These are phyloP conservation scores for Lasiodiplodia sp. DNA, from an alignment of 2,329 filamentous ascomycete species.

Conservation along the genomic window DNA sequence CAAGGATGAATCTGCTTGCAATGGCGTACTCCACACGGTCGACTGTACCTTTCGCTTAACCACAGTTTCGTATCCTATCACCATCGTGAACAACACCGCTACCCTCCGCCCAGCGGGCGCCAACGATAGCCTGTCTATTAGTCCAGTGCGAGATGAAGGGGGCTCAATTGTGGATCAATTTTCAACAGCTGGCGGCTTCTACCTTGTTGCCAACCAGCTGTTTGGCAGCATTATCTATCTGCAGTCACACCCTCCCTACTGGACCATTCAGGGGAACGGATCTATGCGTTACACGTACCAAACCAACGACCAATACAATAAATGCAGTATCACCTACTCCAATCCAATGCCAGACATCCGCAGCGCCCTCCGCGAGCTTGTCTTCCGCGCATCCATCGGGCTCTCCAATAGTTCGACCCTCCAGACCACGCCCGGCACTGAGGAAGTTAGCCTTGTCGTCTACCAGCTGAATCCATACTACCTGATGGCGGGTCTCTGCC, in stretches of 20 bases:
- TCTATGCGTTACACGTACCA: neutral
- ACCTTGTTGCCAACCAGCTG: no score
- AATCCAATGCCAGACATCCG: neutral
- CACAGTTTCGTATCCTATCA: no score
- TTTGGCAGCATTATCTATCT: no score
- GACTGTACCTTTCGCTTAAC: no score
- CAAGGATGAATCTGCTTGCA: no score
- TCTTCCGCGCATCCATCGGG: neutral
- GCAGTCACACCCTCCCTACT: neutral
- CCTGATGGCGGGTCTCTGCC: slow-evolving; percentile 32
- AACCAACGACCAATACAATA: neutral
- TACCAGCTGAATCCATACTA: slow-evolving; percentile 29
- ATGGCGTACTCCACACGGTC: no score
- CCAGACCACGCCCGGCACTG: neutral
- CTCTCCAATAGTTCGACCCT: neutral
- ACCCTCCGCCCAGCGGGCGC: no score
- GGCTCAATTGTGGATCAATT: no score
- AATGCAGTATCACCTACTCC: neutral
- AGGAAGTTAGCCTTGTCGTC: slow-evolving; percentile 19
- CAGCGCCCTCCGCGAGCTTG: neutral
- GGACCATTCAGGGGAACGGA: neutral
- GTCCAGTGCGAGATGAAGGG: no score
- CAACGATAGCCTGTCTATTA: no score
- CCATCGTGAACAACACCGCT: no score
- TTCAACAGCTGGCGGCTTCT: no score